Evolutionary conservation across 345 rosid genomes (phyloP).

Genomic region (Viola odorata): DNA sequence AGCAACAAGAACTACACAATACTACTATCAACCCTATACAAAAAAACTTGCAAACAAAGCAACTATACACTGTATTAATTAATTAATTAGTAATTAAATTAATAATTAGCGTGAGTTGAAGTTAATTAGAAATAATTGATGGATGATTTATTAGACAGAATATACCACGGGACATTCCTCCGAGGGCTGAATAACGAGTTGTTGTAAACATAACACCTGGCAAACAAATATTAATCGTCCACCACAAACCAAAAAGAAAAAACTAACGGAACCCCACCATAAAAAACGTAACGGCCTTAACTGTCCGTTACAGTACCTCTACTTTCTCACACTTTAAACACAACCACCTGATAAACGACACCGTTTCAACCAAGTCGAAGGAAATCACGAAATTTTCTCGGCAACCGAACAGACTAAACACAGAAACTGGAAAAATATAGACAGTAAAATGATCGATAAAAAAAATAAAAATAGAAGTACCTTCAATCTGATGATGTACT

Average conservation of each 20-base stretch:
- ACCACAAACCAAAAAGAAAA: too few species aligned
- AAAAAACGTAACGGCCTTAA: constrained; percentile 4
- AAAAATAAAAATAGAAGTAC: constrained; percentile 30
- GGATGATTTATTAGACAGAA: constrained; percentile 6
- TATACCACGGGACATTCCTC: constrained; percentile 14
- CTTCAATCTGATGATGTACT: constrained; percentile 86
- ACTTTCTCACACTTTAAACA: background rate
- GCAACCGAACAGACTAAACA: constrained; percentile 7
- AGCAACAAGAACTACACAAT: too few species aligned
- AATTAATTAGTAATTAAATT: too few species aligned
- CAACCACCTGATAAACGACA: background rate
- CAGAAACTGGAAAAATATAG: background rate
- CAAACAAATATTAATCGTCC: background rate
- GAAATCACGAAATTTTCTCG: background rate
- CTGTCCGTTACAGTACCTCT: constrained; percentile 7
- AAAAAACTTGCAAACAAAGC: too few species aligned
- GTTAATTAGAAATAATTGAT: too few species aligned
- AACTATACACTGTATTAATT: too few species aligned
- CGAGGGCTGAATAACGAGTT: background rate
- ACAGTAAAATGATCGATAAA: too few species aligned
- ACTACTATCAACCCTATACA: too few species aligned
- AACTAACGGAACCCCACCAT: too few species aligned
- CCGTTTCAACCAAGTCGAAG: constrained; percentile 2
- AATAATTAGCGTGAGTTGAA: too few species aligned
- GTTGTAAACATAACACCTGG: background rate